Conservation (phyloP, 2,329 filamentous ascomycete species). For the Hypomyces rosellus region DNA sequence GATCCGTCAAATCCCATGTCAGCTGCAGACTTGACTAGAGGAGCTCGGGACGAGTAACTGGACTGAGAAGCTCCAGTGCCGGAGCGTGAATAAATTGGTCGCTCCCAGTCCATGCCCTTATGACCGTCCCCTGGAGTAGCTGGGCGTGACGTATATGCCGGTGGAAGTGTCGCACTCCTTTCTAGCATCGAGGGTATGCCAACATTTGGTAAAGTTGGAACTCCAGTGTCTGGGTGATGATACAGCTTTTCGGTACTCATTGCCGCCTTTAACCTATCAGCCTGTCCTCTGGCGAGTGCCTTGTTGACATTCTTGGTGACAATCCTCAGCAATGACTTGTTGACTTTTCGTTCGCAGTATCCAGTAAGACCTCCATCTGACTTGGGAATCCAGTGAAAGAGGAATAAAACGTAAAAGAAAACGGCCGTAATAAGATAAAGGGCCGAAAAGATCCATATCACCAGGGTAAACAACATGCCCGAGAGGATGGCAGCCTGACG, state of each 20-base stretch:
- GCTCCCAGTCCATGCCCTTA: constrained; percentile 46
- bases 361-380: constrained; percentile 72
- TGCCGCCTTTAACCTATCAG: constrained; percentile 48
- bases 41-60: constrained; percentile 59
- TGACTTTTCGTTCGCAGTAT: constrained; percentile 90
- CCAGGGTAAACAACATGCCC: constrained; percentile 85
- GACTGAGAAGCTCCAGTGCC: constrained; percentile 50
- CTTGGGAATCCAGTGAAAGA: constrained; percentile 86
- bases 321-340: constrained; percentile 75
- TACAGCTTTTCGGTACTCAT: constrained; percentile 47
- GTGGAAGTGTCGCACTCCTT: constrained; percentile 43
- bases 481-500: constrained; percentile 77
- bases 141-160: constrained; percentile 55
- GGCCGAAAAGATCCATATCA: constrained; percentile 82
- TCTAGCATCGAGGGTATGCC: constrained; percentile 11
- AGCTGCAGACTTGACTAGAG: constrained; percentile 53
- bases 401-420: constrained; percentile 77
- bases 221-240: constrained; percentile 55
- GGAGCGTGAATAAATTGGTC: constrained; percentile 39
- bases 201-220: constrained; percentile 52
- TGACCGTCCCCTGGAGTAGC: constrained; percentile 48
- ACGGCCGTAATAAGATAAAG: constrained; percentile 68
- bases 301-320: constrained; percentile 84
- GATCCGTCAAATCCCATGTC: constrained; percentile 50
- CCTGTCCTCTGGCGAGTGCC: constrained; percentile 73